phyloP scores from a whole-genome alignment of 768 basidiomycete genomes.

The Tylopilus rubrobrunneus region DNA sequence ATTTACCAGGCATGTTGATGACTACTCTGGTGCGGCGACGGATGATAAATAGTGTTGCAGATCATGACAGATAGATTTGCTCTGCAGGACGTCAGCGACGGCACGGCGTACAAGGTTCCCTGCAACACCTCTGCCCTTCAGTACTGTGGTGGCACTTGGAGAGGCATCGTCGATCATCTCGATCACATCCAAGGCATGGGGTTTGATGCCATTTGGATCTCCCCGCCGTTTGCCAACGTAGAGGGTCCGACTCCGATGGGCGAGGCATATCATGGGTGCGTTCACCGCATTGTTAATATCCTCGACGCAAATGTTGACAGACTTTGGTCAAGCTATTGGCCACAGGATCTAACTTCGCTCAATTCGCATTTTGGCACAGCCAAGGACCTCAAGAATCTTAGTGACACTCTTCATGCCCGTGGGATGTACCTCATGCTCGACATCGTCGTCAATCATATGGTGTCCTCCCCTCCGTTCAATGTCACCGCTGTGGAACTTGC shows the following conservation, averaged over 20 bases:
- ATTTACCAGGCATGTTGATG: conserved; percentile 46
- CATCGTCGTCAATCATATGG: conserved; percentile 61
- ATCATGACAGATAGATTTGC: conserved; percentile 62
- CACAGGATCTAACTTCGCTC: conserved; percentile 41
- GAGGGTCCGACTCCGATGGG: conserved; percentile 47
- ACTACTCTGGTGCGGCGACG: not conserved
- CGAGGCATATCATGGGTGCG: conserved; percentile 54
- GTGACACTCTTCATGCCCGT: conserved; percentile 43
- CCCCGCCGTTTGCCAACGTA: conserved; percentile 49
- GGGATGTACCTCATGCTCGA: conserved; percentile 63
- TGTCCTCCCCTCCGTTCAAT: conserved; percentile 30
- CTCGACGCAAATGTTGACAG: not conserved
- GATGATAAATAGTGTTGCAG: conserved; percentile 19
- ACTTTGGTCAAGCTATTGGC: conserved; percentile 44
- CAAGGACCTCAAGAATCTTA: conserved; percentile 48
- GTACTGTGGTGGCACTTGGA: conserved; percentile 60
- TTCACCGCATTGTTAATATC: not conserved
- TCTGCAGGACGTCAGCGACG: conserved; percentile 35
- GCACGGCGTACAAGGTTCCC: conserved; percentile 27
- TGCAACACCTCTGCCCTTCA: conserved; percentile 46
- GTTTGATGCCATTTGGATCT: conserved; percentile 58
- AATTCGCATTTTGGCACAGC: conserved; percentile 52
- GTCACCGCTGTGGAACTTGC: conserved; percentile 22
- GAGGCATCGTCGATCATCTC: conserved; percentile 47
- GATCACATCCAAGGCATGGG: conserved; percentile 65